These are phyloP conservation scores for Colletotrichum australisinense DNA, from an alignment of 2,329 filamentous ascomycete genomes.

Conservation along the genomic window DNA sequence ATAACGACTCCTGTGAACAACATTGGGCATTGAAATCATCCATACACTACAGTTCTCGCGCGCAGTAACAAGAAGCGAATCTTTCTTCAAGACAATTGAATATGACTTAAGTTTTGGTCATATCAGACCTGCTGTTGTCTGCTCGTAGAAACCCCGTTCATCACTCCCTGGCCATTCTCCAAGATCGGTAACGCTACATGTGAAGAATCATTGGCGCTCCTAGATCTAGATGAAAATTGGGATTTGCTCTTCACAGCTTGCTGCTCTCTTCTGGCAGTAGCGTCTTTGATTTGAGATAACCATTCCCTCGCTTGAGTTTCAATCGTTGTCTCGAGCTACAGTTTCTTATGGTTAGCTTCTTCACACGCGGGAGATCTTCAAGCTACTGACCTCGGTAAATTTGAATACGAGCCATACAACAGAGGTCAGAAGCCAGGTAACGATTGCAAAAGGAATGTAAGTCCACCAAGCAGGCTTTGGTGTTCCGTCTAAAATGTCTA, in stretches of 20 bases:
- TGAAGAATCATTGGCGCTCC: background rate
- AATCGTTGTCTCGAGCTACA: background rate
- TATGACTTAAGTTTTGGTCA: too few species aligned
- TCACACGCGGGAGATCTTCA: background rate
- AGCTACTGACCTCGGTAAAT: background rate
- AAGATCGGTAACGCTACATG: background rate
- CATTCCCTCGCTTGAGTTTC: background rate
- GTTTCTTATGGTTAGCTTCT: background rate
- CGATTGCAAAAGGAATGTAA: background rate
- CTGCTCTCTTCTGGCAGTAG: background rate
- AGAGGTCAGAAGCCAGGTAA: background rate
- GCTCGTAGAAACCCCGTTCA: background rate
- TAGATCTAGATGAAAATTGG: background rate
- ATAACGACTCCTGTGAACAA: too few species aligned
- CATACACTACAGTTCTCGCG: too few species aligned
- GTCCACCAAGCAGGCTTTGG: background rate
- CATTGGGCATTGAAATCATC: too few species aligned
- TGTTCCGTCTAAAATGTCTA: background rate
- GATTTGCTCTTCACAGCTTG: background rate
- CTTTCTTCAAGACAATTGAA: too few species aligned
- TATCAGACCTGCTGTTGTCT: too few species aligned
- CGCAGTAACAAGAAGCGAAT: too few species aligned
- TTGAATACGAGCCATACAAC: background rate
- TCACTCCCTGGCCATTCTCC: background rate
- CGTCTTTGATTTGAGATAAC: background rate